Conservation (phyloP, 2,329 filamentous ascomycete genomes). For the Pseudogymnoascus sp. region DNA sequence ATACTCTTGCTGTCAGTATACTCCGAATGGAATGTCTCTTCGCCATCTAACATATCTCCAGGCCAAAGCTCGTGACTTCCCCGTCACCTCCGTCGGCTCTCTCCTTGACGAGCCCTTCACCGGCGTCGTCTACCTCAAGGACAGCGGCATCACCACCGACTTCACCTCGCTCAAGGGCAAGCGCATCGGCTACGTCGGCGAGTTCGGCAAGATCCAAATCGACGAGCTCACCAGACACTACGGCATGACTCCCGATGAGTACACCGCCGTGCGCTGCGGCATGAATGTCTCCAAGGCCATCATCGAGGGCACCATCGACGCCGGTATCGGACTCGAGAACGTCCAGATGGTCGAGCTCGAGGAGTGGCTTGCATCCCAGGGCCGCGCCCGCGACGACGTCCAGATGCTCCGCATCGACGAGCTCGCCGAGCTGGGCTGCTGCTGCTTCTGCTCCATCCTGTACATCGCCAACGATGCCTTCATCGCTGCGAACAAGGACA, state of each 20-base stretch:
- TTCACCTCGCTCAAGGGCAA: slow-evolving; percentile 70
- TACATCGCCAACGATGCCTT: slow-evolving; percentile 69
- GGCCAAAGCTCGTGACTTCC: slow-evolving; percentile 70
- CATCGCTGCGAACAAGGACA: slow-evolving; percentile 56
- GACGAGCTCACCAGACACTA: slow-evolving; percentile 74
- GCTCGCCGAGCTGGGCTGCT: slow-evolving; percentile 71
- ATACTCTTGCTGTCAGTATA: slow-evolving; percentile 58
- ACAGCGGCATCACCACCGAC: slow-evolving; percentile 65
- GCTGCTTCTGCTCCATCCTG: slow-evolving; percentile 75
- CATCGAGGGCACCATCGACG: slow-evolving; percentile 64
- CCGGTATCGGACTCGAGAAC: slow-evolving; percentile 70
- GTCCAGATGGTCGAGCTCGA: slow-evolving; percentile 78
- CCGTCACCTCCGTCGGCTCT: slow-evolving; percentile 63
- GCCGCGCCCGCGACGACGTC: slow-evolving; percentile 57
- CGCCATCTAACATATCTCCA: slow-evolving; percentile 26
- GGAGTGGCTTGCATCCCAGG: slow-evolving; percentile 61
- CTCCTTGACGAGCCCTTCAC: slow-evolving; percentile 76
- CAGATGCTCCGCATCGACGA: slow-evolving; percentile 78
- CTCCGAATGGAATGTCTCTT: not conserved
- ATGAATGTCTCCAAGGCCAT: slow-evolving; percentile 77
- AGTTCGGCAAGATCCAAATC: slow-evolving; percentile 78
- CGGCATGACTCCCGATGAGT: slow-evolving; percentile 64
- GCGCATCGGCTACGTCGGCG: slow-evolving; percentile 70
- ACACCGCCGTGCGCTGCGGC: slow-evolving; percentile 69
- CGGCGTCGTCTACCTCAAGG: slow-evolving; percentile 68